Evolutionary conservation across 2,329 filamentous ascomycete genomes (phyloP).

Genomic region (Apiospora sp.): DNA sequence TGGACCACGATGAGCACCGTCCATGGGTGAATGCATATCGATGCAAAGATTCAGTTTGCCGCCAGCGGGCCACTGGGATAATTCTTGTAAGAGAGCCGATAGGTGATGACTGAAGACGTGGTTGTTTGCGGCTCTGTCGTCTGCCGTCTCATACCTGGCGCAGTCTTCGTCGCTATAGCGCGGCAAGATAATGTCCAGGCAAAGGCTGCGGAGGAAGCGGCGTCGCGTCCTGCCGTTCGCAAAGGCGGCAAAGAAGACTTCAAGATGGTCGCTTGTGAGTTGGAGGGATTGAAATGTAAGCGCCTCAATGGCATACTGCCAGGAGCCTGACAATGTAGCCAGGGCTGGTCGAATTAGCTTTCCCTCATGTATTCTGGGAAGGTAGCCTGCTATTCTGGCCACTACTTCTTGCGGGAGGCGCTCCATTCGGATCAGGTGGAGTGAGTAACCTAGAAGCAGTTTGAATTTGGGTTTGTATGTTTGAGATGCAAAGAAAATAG

Average conservation of each 20-base stretch:
- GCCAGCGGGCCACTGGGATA: constrained; percentile 8
- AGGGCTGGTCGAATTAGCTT: neutral
- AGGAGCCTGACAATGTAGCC: constrained; percentile 7
- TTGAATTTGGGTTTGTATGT: too few relatives aligned
- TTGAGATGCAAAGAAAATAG: too few relatives aligned
- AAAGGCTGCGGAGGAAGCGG: neutral
- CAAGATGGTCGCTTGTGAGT: constrained; percentile 17
- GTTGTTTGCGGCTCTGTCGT: constrained; percentile 9
- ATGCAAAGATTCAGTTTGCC: neutral
- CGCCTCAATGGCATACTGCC: constrained; percentile 14
- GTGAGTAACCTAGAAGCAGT: too few relatives aligned
- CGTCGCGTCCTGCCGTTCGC: neutral
- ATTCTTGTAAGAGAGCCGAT: neutral
- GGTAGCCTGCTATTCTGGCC: neutral
- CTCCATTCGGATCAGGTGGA: constrained; percentile 54
- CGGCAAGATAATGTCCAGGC: neutral
- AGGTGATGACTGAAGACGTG: neutral
- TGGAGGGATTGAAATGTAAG: neutral
- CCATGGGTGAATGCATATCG: neutral
- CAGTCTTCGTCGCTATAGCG: neutral
- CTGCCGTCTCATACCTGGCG: neutral
- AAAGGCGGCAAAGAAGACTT: neutral
- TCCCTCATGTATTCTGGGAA: neutral
- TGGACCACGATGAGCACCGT: neutral
- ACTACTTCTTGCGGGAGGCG: constrained; percentile 42